phyloP scores from a whole-genome alignment of 140 eudicot genomes.

The Erigeron philadelphicus region DNA sequence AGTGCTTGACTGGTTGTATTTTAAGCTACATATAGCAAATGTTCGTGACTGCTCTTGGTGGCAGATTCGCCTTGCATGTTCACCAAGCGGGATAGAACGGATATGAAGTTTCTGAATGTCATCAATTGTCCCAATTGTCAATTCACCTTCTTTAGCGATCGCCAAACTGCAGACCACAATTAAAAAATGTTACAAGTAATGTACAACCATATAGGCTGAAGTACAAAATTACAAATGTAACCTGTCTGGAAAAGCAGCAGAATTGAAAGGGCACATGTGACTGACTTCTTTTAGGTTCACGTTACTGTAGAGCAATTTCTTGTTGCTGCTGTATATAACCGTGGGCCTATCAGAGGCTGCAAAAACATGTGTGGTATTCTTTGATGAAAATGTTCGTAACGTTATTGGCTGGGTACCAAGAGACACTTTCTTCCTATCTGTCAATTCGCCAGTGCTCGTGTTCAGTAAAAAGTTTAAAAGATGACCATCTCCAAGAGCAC shows the following conservation, averaged over 20 bases:
- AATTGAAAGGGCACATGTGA: slow-evolving; percentile 93
- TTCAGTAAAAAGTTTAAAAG: slow-evolving; percentile 75
- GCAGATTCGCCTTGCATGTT: slow-evolving; percentile 93
- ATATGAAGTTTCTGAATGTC: slow-evolving; percentile 98
- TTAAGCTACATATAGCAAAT: slow-evolving; percentile 83
- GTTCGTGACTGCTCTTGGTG: slow-evolving; percentile 96
- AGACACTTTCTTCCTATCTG: slow-evolving; percentile 90
- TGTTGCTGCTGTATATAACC: slow-evolving; percentile 95
- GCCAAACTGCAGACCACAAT: slow-evolving; percentile 63
- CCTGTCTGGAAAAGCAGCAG: slow-evolving; percentile 99
- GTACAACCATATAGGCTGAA: not conserved
- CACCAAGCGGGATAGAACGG: slow-evolving; percentile 94
- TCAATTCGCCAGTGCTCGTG: slow-evolving; percentile 53
- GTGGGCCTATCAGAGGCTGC: slow-evolving; percentile 99
- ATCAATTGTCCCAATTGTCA: slow-evolving; percentile 93
- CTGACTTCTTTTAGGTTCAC: slow-evolving; percentile 96
- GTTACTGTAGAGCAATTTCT: slow-evolving; percentile 87
- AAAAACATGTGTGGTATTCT: slow-evolving; percentile 82
- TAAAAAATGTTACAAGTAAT: not conserved
- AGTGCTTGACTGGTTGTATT: slow-evolving; percentile 70
- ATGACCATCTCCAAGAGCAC: slow-evolving; percentile 99
- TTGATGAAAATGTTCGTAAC: slow-evolving; percentile 85
- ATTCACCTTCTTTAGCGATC: slow-evolving; percentile 90
- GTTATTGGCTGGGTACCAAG: slow-evolving; percentile 95
- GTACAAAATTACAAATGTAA: slow-evolving; percentile 3